A percentile compares a stretch with the other conserved stretches of the same genome.
These are phyloP conservation scores for Heritiera littoralis DNA, from an alignment of 345 rosid species.

Conservation along the genomic window DNA sequence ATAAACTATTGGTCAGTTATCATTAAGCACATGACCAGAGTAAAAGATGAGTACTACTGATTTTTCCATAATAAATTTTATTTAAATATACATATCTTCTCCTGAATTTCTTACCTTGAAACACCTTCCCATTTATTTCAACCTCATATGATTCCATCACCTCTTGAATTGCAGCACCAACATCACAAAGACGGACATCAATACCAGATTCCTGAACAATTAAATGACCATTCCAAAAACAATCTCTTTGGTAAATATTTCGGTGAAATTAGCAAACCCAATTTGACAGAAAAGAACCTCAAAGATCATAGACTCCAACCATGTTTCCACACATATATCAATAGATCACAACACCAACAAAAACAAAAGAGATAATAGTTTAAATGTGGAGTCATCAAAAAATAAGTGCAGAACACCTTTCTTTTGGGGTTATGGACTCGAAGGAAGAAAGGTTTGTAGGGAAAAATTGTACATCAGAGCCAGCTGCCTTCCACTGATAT, in stretches of 20 bases:
- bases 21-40: not conserved
- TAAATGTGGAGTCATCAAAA: not conserved
- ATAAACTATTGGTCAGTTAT: not conserved
- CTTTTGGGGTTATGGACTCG: not conserved
- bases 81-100: not conserved
- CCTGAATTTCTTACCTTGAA: conserved; percentile 61
- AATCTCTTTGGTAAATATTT: not conserved
- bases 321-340: not conserved
- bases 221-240: not conserved
- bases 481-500: not conserved
- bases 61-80: not conserved
- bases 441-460: not conserved
- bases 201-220: conserved; percentile 83
- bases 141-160: conserved; percentile 98
- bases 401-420: not conserved
- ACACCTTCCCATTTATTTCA: conserved; percentile 91
- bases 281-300: not conserved
- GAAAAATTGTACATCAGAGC: not conserved
- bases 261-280: not conserved
- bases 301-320: not conserved
- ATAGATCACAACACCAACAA: not conserved
- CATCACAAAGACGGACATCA: conserved; percentile 92
- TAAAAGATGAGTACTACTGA: conserved; percentile 6
- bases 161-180: conserved; percentile 98
- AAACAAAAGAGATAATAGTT: not conserved